Conservation (phyloP, 257 asterid genomes). For the Parsonsia alboflavescens region DNA sequence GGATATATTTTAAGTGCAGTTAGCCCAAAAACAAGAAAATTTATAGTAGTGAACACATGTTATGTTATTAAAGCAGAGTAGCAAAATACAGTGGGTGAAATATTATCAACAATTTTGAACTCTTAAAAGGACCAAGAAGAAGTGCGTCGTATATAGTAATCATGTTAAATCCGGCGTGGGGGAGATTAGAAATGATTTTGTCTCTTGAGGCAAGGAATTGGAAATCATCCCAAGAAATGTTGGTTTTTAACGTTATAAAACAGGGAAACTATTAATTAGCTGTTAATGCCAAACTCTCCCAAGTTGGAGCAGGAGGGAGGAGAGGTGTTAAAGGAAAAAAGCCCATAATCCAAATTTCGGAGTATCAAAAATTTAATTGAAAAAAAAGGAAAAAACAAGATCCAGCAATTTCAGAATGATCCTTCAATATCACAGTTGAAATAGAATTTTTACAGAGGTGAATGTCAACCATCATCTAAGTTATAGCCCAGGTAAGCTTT, state of each 20-base stretch:
- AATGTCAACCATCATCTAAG: constrained; percentile 7
- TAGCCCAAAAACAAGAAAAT: no score
- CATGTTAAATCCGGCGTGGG: constrained; percentile 18
- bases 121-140: no score
- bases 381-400: background rate
- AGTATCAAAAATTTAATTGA: no score
- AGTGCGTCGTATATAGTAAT: constrained; percentile 13
- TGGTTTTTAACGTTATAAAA: no score
- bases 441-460: constrained; percentile 13
- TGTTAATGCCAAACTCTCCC: background rate
- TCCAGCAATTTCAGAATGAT: constrained; percentile 6
- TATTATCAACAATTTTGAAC: no score
- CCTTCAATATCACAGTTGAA: constrained; percentile 16
- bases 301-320: no score
- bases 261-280: background rate
- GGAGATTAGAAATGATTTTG: constrained; percentile 15
- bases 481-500: constrained; percentile 2
- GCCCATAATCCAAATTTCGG: no score
- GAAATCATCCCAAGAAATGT: constrained; percentile 5
- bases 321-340: no score
- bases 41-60: no score
- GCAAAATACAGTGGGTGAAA: background rate
- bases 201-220: constrained; percentile 20
- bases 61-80: no score
- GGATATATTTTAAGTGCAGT: no score